A percentile compares a stretch with the other conserved stretches of the same genome.
Evolutionary conservation across 345 rosid species (phyloP).

Genomic region (Ceriops zippeliana): DNA sequence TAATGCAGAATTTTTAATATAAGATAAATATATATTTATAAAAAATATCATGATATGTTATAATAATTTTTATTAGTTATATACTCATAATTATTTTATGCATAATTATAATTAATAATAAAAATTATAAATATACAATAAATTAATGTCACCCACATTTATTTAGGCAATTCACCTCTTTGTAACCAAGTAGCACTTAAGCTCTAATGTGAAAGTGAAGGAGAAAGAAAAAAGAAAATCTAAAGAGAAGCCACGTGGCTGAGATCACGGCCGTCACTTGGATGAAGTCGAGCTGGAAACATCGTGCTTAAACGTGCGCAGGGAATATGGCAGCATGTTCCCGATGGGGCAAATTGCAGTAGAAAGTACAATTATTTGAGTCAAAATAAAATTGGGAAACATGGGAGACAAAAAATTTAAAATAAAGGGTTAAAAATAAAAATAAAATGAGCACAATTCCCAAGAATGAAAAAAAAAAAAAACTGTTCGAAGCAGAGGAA

Average conservation of each 20-base stretch:
- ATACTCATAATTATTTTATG: too few relatives aligned
- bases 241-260: conserved; percentile 35
- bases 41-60: too few relatives aligned
- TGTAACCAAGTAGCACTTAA: too few relatives aligned
- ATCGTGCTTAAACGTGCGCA: conserved; percentile 64
- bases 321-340: conserved; percentile 37
- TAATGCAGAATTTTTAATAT: too few relatives aligned
- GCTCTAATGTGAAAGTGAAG: too few relatives aligned
- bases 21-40: too few relatives aligned
- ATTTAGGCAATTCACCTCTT: too few relatives aligned
- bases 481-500: conserved; percentile 31
- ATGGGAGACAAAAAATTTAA: not conserved
- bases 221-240: too few relatives aligned
- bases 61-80: too few relatives aligned
- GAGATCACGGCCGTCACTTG: conserved; percentile 39
- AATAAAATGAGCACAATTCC: conserved; percentile 26
- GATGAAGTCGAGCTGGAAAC: conserved; percentile 49
- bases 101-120: too few relatives aligned
- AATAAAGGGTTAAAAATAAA: not conserved
- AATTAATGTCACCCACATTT: too few relatives aligned
- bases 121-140: too few relatives aligned
- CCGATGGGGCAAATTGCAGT: conserved; percentile 28
- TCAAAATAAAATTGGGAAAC: conserved; percentile 5
- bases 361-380: conserved; percentile 18
- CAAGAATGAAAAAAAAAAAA: conserved; percentile 17